These are phyloP conservation scores for Colletotrichum liaoningense DNA, from an alignment of 2,329 filamentous ascomycete genomes.

Conservation along the genomic window DNA sequence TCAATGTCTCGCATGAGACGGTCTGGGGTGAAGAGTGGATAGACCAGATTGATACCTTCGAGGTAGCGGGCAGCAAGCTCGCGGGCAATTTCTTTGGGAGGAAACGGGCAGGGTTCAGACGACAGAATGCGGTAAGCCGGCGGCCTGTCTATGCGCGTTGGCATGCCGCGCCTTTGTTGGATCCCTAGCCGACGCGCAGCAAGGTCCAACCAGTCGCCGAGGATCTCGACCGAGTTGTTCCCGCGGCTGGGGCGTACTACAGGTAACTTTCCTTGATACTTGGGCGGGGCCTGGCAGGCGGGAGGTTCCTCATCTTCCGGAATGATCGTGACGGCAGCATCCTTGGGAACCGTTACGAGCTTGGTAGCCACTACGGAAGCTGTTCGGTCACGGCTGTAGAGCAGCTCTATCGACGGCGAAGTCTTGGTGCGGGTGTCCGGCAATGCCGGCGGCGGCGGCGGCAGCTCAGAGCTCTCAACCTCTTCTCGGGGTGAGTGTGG, in stretches of 20 bases:
- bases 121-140: neutral
- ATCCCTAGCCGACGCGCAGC: slow-evolving; percentile 25
- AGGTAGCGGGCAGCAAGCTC: slow-evolving; percentile 15
- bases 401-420: neutral
- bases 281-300: neutral
- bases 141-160: neutral
- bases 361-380: neutral
- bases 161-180: slow-evolving; percentile 16
- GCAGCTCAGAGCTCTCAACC: neutral
- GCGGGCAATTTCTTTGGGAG: neutral
- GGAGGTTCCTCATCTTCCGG: neutral
- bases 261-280: slow-evolving; percentile 29
- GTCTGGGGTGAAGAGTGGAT: slow-evolving; percentile 18
- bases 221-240: slow-evolving; percentile 30
- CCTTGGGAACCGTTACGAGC: neutral
- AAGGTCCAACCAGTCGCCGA: slow-evolving; percentile 30
- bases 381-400: neutral
- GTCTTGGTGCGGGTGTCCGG: neutral
- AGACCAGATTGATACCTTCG: slow-evolving; percentile 20
- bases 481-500: neutral
- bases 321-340: neutral
- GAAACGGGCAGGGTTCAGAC: slow-evolving; percentile 11
- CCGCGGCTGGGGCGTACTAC: slow-evolving; percentile 27
- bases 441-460: too few relatives aligned
- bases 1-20: slow-evolving; percentile 13